Base-by-base conservation (phyloP, 2,329 filamentous ascomycete species). In the Huntiella omanensis region DNA sequence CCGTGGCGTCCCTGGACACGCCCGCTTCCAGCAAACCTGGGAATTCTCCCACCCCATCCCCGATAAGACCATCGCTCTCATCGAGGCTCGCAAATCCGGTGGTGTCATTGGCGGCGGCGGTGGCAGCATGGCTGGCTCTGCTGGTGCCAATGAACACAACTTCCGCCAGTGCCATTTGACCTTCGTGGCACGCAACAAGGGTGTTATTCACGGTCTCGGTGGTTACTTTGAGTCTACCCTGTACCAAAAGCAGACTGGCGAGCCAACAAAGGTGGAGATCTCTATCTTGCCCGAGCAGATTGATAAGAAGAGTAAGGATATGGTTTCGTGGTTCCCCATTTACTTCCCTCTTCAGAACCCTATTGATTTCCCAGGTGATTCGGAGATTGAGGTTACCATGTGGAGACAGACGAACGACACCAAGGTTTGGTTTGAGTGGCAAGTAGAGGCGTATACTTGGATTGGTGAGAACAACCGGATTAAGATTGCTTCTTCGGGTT, bases 271-370 rank as follows among this genome's bases (percentile, higher is more conserved):
- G 54, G 75, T 95, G 4, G 88, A 96, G 64, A 71, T 98, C 50
- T 93, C 85, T 56, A 98, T 83, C 3, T 81, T 94, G 56, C 92
- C 91, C 0, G 82, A 93, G 52, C 83, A 80, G 28, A 96, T 98
- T 63, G 84, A 91, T 47, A 66, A 67, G 48, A 96, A 96, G 73
- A 94, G 86, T 68, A 82, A 81, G 58, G 87, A 92, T 55, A 98
- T 98, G 92, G 93, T 95, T 52, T 93, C 84, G 47, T 98, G 91
- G 91, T 98, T 98, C 60, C 91, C 91, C 1, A 96, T 98, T 28
- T 95, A 88, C 65, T 98, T 98, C 58, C 91, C 92, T 0, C 65
- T 98, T 11, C 93, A 93, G 86, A 77, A 76, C 54, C 88, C 91
- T 0, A 68, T 98, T 11, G 82, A 85, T 57, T 76, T 92, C 53